A percentile compares a stretch with the other conserved stretches of the same genome.
Conservation (phyloP, 306 rosid species). For the Cajanus cajan region DNA sequence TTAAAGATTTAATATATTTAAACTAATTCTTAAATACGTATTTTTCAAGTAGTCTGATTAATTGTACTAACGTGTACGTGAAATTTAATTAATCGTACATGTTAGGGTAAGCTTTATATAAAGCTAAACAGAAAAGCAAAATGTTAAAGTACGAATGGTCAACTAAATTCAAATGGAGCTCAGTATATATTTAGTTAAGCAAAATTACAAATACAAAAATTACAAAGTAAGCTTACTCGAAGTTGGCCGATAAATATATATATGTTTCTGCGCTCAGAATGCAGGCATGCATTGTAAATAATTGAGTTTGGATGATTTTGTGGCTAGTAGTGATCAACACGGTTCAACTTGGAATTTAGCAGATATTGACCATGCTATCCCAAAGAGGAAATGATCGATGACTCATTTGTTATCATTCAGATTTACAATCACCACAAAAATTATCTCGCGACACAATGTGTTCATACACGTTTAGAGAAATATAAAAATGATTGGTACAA, state of each 20-base stretch:
- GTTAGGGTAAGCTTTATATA: background rate
- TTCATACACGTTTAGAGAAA: no score
- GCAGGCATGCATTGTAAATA: constrained; percentile 39
- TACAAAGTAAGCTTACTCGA: constrained; percentile 7
- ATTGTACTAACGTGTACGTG: background rate
- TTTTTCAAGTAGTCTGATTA: no score
- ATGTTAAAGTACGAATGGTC: constrained; percentile 29
- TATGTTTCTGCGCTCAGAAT: constrained; percentile 26
- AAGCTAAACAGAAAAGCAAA: constrained; percentile 29
- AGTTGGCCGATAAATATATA: constrained; percentile 25
- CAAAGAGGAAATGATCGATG: constrained; percentile 27
- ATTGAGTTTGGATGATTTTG: constrained; percentile 40
- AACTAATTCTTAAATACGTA: no score
- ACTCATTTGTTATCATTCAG: background rate
- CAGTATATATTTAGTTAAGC: background rate
- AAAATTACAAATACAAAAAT: constrained; percentile 38
- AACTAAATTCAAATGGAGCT: constrained; percentile 12
- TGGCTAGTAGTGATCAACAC: constrained; percentile 38
- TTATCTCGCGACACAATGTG: background rate
- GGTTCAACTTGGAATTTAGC: constrained; percentile 41
- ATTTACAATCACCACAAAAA: background rate
- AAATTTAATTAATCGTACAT: background rate
- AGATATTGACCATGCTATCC: constrained; percentile 23
- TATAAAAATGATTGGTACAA: no score
- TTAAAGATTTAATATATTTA: no score